phyloP scores from a whole-genome alignment of 2,329 filamentous ascomycete species.

The Pseudocercospora eumusae region DNA sequence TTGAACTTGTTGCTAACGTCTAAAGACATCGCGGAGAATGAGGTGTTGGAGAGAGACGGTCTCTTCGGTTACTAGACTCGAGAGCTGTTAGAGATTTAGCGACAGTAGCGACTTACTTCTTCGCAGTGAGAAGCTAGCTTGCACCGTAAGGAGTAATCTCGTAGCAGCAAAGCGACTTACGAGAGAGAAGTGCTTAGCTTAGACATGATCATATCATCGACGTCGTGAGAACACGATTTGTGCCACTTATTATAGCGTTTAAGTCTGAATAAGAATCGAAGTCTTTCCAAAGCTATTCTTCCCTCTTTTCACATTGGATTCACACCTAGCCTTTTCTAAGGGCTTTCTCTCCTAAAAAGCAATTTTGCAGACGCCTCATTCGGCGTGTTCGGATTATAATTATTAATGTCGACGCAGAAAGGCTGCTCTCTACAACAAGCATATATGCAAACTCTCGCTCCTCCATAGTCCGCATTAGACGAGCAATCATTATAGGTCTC shows the following conservation, averaged over 20 bases:
- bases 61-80: background rate
- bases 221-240: background rate
- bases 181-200: background rate
- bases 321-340: background rate
- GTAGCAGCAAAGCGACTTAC: too few relatives aligned
- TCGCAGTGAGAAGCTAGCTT: too few relatives aligned
- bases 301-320: background rate
- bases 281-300: background rate
- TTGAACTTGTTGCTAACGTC: background rate
- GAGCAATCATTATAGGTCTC: slow-evolving; percentile 24
- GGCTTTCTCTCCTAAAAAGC: background rate
- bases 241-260: background rate
- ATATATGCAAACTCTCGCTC: slow-evolving; percentile 23
- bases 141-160: too few relatives aligned
- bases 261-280: background rate
- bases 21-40: background rate
- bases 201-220: background rate
- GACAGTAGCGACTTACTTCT: too few relatives aligned
- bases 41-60: background rate
- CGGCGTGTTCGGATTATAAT: slow-evolving; percentile 17
- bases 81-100: background rate
- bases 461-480: slow-evolving; percentile 23
- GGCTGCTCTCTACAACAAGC: slow-evolving; percentile 26
- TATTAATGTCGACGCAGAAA: slow-evolving; percentile 26
- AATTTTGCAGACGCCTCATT: background rate